Evolutionary conservation across 2,329 filamentous ascomycete species (phyloP), one percentile per base, ranked within the genome.

Genomic region (Sphaerulina vaccinii): DNA sequence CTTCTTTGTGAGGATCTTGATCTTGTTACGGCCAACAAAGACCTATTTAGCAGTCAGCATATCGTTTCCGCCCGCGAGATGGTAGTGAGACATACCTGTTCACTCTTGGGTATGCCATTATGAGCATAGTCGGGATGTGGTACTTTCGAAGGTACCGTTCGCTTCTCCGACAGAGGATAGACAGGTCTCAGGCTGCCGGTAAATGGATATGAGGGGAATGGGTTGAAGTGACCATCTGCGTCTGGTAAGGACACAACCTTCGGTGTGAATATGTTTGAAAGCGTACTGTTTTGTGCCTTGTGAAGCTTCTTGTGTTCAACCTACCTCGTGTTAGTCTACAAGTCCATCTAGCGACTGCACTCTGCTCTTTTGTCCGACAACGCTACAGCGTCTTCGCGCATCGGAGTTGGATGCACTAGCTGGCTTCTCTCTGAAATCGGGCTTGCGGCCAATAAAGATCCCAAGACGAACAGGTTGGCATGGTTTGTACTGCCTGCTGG

Each of bases 151-250:
- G 92, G 91, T 1, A 99, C 79, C 32, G 79, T 78, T 65, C 90
- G 83, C 64, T 75, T 80, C 43, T 82, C 75, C 38, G 89, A 92
- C 15, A 96, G 79, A n/a, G 68, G 68, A 52, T 70, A 70, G 55
- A 95, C 86, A 45, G 93, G 91, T 67, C 93, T 83, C 52, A 97
- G 74, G 4, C 82, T 66, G 51, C 93, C 93, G 51, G 90, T 87
- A 73, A 84, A 99, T 33, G 82, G 77, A 72, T 87, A 99, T 54
- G 83, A 85, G 22, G 93, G 93, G 72, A 93, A 99, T 0, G 93
- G 93, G 71, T 99, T 95, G 79, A 83, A 95, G 65, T 83, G 81
- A 61, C 90, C 90, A 75, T 88, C 92, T 73, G 84, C 89, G 92
- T 66, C 63, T 87, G 84, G 87, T 86, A 90, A 81, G 92, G 87